Conservation (phyloP, 176 grass and related monocot species). For the Paspalum vaginatum region DNA sequence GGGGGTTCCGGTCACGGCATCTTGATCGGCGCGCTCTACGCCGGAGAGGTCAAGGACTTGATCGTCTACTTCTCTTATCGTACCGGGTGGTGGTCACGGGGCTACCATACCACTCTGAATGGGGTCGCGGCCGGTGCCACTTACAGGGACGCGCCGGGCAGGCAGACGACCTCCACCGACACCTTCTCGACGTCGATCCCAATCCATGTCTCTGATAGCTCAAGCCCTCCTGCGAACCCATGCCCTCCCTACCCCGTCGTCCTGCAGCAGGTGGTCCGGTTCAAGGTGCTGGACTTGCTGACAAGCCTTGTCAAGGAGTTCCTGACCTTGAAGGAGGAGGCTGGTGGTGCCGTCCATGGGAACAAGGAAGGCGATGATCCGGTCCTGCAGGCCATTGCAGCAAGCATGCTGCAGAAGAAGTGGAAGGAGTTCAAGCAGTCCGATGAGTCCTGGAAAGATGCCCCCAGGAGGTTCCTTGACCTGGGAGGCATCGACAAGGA, state of each 20-base stretch:
- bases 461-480: neutral
- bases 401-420: neutral
- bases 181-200: neutral
- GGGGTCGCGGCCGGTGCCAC: neutral
- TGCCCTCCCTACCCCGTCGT: neutral
- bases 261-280: constrained; percentile 3
- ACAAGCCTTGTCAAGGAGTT: neutral
- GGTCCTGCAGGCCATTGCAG: neutral
- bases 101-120: neutral
- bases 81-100: neutral
- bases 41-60: constrained; percentile 15
- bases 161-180: too few species aligned
- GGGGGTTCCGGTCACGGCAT: neutral
- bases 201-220: neutral
- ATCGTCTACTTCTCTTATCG: neutral
- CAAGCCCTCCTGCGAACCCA: neutral
- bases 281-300: neutral
- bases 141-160: neutral
- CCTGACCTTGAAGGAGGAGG: neutral
- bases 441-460: neutral
- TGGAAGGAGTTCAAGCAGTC: constrained; percentile 17
- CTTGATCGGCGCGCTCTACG: neutral
- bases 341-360: neutral
- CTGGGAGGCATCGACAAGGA: constrained; percentile 3
- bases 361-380: neutral